Evolutionary conservation across 2,329 filamentous ascomycete species (phyloP).

Genomic region (Aspergillus latus): DNA sequence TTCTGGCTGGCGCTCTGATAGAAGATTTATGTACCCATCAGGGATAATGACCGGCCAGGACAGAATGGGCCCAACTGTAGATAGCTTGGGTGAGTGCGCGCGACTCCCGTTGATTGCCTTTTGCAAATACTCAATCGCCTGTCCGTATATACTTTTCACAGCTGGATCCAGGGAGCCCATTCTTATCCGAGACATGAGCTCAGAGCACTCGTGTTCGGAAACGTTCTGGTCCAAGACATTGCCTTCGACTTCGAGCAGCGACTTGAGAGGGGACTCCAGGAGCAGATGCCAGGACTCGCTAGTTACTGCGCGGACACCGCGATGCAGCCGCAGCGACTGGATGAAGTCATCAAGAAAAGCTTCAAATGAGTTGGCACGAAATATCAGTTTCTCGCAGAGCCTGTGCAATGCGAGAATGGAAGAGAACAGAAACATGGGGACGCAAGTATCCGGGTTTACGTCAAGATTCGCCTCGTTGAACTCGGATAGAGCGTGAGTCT

Average conservation of each 20-base stretch:
- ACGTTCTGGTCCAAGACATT: background rate
- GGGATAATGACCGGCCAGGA: background rate
- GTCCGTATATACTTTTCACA: background rate
- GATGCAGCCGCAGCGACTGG: constrained; percentile 14
- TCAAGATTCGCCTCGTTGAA: constrained; percentile 16
- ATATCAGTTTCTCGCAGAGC: constrained; percentile 18
- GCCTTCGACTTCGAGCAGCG: background rate
- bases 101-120: background rate
- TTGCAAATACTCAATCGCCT: background rate
- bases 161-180: background rate
- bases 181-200: background rate
- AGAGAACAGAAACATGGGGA: constrained; percentile 20
- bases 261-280: background rate
- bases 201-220: background rate
- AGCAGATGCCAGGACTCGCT: constrained; percentile 9
- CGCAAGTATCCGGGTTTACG: constrained; percentile 9
- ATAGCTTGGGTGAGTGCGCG: background rate
- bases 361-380: constrained; percentile 8
- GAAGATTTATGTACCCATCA: background rate
- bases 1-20: background rate
- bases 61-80: background rate
- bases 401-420: constrained; percentile 16
- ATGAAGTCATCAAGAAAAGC: constrained; percentile 16
- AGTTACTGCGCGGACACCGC: constrained; percentile 13
- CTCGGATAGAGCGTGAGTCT: constrained; percentile 19